Evolutionary conservation across 2,329 filamentous ascomycete species (phyloP), one percentile per base, ranked within the genome.

Genomic region (Pyrenochaeta sp.): DNA sequence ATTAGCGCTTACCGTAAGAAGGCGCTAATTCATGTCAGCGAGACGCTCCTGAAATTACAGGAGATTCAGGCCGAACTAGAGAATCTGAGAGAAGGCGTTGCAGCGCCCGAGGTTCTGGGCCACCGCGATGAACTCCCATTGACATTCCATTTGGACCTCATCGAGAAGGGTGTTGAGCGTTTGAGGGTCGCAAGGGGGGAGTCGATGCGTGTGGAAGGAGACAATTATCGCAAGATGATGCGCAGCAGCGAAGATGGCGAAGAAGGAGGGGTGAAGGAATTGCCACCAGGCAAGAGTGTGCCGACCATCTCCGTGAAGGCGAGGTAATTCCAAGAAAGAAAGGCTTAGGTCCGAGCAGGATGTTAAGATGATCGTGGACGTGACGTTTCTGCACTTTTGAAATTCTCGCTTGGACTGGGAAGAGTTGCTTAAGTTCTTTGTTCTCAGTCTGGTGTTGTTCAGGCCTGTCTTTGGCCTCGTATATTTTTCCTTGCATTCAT

Each of bases 141-240:
- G 4, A 83, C 83, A 45, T 87, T 91, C 36, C 90, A 95, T 68
- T 87, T 95, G 35, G 87, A 91, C 61, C 87, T 86, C 50, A 92
- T 95, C 56, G 82, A 89, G 51, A 79, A 85, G 43, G 89, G 89
- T 0, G 85, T 93, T 1, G 88, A 92, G 73, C 81, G 91, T 58
- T 76, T 95, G 55, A 87, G 91, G 70, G 75, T 78, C 18, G 86
- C 87, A 41, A 81, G 90, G 54, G 81, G 83, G 36, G 83, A 85
- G 56, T 83, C 86, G 15, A 78, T 84, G 48, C 81, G 79, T 27
- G 75, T 85, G 14, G 87, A 90, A 77, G 81, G 85, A 36, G 84
- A 88, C n/a, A 61, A 45, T 1, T 63, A 66, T 27, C 49, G 56
- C 40, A 66, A 49, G 32, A 48, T 63, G 27, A 44, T 73, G 15